A percentile compares a stretch with the other conserved stretches of the same genome.
phyloP scores from a whole-genome alignment of 177 flowering plant genomes.

The Vitis hybrid region DNA sequence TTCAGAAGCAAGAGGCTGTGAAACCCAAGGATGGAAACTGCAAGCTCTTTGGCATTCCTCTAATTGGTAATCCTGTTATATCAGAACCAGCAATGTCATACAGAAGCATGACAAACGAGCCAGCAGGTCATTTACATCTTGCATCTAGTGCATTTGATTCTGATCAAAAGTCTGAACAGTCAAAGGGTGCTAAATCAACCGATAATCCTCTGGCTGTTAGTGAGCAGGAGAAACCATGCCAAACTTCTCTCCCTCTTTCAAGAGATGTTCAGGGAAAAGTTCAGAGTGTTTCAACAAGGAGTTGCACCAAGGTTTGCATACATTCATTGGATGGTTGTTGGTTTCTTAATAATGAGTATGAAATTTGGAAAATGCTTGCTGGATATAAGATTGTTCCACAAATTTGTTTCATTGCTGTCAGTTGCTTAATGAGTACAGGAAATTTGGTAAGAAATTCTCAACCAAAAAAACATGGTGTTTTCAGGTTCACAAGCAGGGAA shows the following conservation, averaged over 20 bases:
- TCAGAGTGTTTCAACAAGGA: constrained; percentile 59
- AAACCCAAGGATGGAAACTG: constrained; percentile 66
- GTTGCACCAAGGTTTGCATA: constrained; percentile 77
- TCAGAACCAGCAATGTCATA: constrained; percentile 26
- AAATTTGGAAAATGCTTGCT: too few relatives aligned
- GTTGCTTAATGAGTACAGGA: constrained; percentile 9
- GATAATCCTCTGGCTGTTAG: constrained; percentile 25
- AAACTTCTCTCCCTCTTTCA: constrained; percentile 28
- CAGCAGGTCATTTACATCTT: constrained; percentile 18
- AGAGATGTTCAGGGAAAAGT: constrained; percentile 55
- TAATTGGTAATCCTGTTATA: constrained; percentile 33
- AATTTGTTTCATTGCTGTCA: too few relatives aligned
- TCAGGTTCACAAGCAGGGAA: constrained; percentile 94
- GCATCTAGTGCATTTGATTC: constrained; percentile 30
- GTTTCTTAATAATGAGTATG: too few relatives aligned
- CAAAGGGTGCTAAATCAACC: constrained; percentile 41
- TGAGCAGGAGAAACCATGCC: constrained; percentile 56
- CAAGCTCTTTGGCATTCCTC: constrained; percentile 79
- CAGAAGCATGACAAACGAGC: constrained; percentile 20
- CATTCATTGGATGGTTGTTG: too few relatives aligned
- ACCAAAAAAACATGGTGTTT: neutral
- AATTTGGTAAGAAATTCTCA: too few relatives aligned
- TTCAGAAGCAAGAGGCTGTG: constrained; percentile 31
- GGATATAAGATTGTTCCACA: too few relatives aligned
- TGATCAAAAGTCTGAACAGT: constrained; percentile 52